A percentile compares a stretch with the other conserved stretches of the same genome.
These are phyloP conservation scores for Porpolomopsis calyptriformis DNA, from an alignment of 768 basidiomycete species.

Conservation along the genomic window DNA sequence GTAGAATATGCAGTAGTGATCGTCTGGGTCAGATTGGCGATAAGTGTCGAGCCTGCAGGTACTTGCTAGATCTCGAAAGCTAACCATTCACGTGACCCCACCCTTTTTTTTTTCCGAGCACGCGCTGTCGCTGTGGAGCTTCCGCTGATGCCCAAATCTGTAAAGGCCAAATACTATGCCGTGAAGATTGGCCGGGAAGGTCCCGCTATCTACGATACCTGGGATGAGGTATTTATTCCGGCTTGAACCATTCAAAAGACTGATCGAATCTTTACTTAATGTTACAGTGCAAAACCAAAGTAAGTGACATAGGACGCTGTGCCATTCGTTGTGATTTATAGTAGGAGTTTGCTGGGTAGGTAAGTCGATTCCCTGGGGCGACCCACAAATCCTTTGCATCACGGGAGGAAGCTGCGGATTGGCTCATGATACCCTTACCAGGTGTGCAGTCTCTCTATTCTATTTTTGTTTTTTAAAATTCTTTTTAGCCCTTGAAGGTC, in stretches of 20 bases:
- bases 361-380: slow-evolving; percentile 41
- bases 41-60: no score
- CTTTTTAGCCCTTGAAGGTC: no score
- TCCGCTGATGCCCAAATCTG: slow-evolving; percentile 1
- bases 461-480: no score
- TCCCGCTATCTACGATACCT: slow-evolving; percentile 43
- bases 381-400: slow-evolving; percentile 43
- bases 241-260: not conserved
- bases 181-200: slow-evolving; percentile 49
- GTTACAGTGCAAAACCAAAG: slow-evolving; percentile 38
- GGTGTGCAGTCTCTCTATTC: not conserved
- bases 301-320: slow-evolving; percentile 12
- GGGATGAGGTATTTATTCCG: slow-evolving; percentile 52
- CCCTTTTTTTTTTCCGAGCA: no score
- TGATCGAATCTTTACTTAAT: not conserved
- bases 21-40: no score
- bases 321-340: not conserved
- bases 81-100: no score
- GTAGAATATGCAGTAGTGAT: no score
- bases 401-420: slow-evolving; percentile 36
- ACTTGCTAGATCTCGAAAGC: no score
- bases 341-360: slow-evolving; percentile 36
- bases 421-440: slow-evolving; percentile 26
- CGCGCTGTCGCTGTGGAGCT: no score
- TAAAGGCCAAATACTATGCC: slow-evolving; percentile 45